phyloP scores from a whole-genome alignment of 495 filamentous ascomycete genomes.

The Aspergillus cavernicola region DNA sequence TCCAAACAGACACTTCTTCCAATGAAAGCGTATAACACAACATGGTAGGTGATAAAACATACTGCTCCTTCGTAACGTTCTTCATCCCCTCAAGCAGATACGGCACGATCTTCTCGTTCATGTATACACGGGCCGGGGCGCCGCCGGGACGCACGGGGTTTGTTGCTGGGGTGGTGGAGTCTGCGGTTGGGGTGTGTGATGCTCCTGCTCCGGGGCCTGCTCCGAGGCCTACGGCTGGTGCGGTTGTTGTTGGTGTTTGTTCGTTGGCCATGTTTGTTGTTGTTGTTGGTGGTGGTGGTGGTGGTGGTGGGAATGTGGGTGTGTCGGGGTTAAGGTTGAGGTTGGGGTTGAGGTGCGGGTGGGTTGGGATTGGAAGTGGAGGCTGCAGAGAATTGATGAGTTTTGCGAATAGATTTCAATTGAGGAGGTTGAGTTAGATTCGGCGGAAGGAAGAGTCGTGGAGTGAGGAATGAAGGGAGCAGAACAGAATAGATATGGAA shows the following conservation, averaged over 20 bases:
- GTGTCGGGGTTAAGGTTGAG: conserved; percentile 5
- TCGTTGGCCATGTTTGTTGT: conserved; percentile 17
- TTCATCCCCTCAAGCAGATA: conserved; percentile 92
- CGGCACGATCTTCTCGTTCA: conserved; percentile 85
- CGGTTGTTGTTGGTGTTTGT: conserved; percentile 6
- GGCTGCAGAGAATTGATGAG: not conserved
- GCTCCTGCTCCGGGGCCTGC: conserved; percentile 15
- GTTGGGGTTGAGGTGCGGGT: not conserved
- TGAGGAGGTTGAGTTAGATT: not conserved
- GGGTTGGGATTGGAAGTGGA: not conserved
- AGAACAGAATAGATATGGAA: no score
- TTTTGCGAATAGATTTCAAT: not conserved
- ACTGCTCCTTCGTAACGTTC: conserved; percentile 77
- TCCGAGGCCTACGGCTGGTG: not conserved
- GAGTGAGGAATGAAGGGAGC: no score
- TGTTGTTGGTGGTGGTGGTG: not conserved
- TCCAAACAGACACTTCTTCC: no score
- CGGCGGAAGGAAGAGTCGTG: not conserved
- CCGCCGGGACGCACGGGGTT: conserved; percentile 60
- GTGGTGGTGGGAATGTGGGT: not conserved
- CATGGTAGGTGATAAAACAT: conserved; percentile 33
- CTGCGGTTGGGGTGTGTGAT: conserved; percentile 35
- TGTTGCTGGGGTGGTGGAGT: conserved; percentile 34
- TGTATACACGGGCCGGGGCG: conserved; percentile 79
- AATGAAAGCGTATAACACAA: no score